phyloP scores from a whole-genome alignment of 441 rosid genomes.

The Hypseocharis bilobata region DNA sequence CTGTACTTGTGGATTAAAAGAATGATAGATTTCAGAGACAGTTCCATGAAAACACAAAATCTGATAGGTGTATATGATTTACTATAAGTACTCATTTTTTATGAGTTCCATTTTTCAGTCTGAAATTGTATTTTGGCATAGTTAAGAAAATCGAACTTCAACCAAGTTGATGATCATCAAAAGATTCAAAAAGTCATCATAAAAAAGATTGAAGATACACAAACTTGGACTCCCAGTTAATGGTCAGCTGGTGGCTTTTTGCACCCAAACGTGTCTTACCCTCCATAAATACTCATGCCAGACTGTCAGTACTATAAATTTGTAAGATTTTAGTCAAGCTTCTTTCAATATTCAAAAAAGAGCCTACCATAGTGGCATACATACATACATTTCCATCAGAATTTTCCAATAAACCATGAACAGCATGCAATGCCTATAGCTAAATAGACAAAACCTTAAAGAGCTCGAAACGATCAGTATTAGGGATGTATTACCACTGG shows the following conservation, averaged over 20 bases:
- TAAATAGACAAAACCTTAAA: background rate
- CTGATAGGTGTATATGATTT: background rate
- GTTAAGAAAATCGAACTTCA: too few relatives aligned
- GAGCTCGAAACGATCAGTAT: constrained; percentile 9
- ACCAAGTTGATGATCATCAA: too few relatives aligned
- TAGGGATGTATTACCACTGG: constrained; percentile 55
- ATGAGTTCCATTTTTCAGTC: too few relatives aligned
- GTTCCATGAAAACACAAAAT: background rate
- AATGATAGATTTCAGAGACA: background rate
- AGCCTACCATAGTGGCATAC: too few relatives aligned
- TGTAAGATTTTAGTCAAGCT: background rate
- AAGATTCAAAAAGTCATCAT: too few relatives aligned
- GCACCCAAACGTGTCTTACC: too few relatives aligned
- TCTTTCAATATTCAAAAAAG: background rate
- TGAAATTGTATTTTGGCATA: too few relatives aligned
- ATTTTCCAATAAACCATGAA: background rate
- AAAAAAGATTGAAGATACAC: too few relatives aligned
- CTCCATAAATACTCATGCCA: background rate
- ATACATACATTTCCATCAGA: background rate
- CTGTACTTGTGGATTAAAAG: constrained; percentile 32
- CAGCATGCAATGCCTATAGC: background rate
- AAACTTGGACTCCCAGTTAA: too few relatives aligned
- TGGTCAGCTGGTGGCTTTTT: too few relatives aligned
- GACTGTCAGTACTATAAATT: background rate
- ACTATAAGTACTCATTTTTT: too few relatives aligned